Evolutionary conservation across 148 eudicot genomes (phyloP).

Genomic region (Persicaria tinctoria): DNA sequence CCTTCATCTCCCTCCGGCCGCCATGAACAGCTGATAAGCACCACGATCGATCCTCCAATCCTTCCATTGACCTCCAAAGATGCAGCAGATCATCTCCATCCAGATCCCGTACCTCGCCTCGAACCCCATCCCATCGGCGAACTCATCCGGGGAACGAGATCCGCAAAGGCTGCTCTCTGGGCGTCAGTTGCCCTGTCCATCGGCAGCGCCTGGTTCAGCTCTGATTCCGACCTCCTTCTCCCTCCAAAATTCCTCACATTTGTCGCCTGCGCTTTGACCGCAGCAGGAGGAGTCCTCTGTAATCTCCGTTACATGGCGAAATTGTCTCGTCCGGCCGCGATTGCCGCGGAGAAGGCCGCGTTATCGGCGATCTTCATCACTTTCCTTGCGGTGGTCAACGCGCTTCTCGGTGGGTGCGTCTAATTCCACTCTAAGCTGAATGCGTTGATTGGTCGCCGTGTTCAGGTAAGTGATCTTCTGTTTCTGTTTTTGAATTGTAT

Average conservation of each 20-base stretch:
- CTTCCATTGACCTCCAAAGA: too few relatives aligned
- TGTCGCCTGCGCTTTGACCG: background rate
- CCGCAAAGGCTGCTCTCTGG: too few relatives aligned
- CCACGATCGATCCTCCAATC: too few relatives aligned
- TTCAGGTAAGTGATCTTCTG: background rate
- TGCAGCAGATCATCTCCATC: too few relatives aligned
- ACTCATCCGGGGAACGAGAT: too few relatives aligned
- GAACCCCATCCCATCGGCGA: too few relatives aligned
- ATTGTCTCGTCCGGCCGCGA: background rate
- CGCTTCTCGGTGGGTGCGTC: background rate
- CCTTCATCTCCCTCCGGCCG: too few relatives aligned
- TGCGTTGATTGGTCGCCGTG: background rate
- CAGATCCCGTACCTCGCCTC: too few relatives aligned
- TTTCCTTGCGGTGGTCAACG: background rate
- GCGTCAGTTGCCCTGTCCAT: too few relatives aligned
- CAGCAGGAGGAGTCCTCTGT: background rate
- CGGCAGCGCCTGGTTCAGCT: background rate
- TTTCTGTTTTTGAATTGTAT: too few relatives aligned
- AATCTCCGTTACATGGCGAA: background rate
- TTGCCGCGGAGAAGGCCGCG: background rate
- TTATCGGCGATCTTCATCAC: background rate
- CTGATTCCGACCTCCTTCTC: background rate
- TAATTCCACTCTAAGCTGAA: background rate
- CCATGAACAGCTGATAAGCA: too few relatives aligned
- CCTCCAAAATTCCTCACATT: background rate